phyloP scores from a whole-genome alignment of 1,284 basidiomycete genomes.

The Phylloporus sp. region DNA sequence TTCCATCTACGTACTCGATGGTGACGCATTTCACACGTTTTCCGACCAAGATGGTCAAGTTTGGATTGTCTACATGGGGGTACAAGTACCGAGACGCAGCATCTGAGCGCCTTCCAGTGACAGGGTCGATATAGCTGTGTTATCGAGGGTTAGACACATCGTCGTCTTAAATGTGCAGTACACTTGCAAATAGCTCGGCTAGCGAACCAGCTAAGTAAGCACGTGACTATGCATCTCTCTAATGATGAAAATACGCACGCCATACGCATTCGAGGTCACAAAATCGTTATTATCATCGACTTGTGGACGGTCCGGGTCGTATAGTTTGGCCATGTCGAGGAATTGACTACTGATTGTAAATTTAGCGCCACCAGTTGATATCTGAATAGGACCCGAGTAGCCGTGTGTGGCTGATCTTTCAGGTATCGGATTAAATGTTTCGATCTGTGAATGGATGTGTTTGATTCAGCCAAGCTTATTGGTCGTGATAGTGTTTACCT shows the following conservation, averaged over 20 bases:
- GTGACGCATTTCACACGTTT: constrained; percentile 55
- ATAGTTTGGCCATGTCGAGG: constrained; percentile 49
- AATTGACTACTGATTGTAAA: constrained; percentile 55
- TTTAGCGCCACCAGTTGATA: constrained; percentile 50
- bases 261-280: constrained; percentile 49
- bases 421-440: constrained; percentile 53
- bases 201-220: not conserved
- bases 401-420: constrained; percentile 55
- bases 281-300: no score
- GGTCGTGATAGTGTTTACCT: constrained; percentile 43
- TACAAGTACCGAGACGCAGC: constrained; percentile 66
- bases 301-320: constrained; percentile 51
- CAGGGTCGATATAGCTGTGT: constrained; percentile 55
- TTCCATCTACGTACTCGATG: constrained; percentile 51
- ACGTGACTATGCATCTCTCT: not conserved
- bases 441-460: constrained; percentile 50
- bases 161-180: no score
- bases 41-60: constrained; percentile 48
- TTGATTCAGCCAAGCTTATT: not conserved
- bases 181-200: constrained; percentile 21
- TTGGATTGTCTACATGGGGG: constrained; percentile 53
- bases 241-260: constrained; percentile 9
- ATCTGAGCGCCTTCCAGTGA: constrained; percentile 65
- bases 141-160: not conserved
- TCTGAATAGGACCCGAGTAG: constrained; percentile 58